phyloP scores from a whole-genome alignment of 202 grass and related monocot genomes.

The Musa balbisiana region DNA sequence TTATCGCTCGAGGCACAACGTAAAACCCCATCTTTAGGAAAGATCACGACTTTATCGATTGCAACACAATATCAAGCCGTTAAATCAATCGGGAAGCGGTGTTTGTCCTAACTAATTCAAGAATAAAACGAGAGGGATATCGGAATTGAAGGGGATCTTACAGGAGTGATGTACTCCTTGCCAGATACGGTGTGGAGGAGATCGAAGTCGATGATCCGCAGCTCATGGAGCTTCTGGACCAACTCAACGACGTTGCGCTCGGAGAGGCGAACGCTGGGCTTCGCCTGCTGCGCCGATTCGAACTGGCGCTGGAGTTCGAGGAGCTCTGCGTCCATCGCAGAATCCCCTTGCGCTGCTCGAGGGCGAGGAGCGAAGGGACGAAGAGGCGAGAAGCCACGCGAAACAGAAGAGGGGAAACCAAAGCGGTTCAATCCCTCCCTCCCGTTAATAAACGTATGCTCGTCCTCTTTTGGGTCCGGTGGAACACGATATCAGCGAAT shows the following conservation, averaged over 20 bases:
- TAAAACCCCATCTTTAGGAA: not conserved
- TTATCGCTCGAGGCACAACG: not conserved
- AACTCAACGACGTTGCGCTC: slow-evolving; percentile 93
- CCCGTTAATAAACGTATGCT: not conserved
- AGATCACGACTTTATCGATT: slow-evolving; percentile 11
- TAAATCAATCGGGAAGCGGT: not conserved
- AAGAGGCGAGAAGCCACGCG: not conserved
- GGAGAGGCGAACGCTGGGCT: slow-evolving; percentile 84
- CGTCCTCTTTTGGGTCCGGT: too few species aligned
- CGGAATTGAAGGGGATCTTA: slow-evolving; percentile 11
- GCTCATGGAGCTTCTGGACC: slow-evolving; percentile 77
- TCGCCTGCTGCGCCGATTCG: slow-evolving; percentile 84
- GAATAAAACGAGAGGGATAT: not conserved
- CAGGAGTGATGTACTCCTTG: slow-evolving; percentile 96
- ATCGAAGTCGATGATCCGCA: slow-evolving; percentile 70
- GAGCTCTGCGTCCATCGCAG: slow-evolving; percentile 80
- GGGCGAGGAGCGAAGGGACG: too few species aligned
- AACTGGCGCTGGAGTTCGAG: slow-evolving; percentile 87
- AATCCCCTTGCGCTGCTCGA: not conserved
- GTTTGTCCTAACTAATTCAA: not conserved
- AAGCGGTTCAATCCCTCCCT: not conserved
- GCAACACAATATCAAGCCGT: not conserved
- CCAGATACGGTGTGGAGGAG: slow-evolving; percentile 80
- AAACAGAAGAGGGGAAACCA: not conserved
- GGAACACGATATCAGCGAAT: too few species aligned